A percentile compares a stretch with the other conserved stretches of the same genome.
Conservation (phyloP, 2,329 filamentous ascomycete genomes). For the Chaetomiaceae sp. region DNA sequence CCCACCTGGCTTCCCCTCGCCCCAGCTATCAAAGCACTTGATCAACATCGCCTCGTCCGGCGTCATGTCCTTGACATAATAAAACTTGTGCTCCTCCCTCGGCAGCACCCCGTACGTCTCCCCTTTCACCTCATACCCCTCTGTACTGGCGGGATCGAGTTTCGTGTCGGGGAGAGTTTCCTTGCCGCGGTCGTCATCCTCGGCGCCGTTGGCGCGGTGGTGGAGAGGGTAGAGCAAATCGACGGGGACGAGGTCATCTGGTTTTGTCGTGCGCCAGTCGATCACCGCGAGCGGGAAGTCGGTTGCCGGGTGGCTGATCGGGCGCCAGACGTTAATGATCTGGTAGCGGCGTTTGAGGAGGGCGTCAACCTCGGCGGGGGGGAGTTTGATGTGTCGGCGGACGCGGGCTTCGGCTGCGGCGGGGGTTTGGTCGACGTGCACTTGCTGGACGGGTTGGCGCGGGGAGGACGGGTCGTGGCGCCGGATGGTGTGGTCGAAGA, state of each 20-base stretch:
- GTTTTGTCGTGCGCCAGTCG: constrained; percentile 57
- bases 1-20: constrained; percentile 33
- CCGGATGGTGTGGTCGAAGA: constrained; percentile 71
- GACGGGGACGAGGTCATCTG: constrained; percentile 55
- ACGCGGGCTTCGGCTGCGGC: constrained; percentile 58
- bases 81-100: constrained; percentile 56
- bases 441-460: constrained; percentile 62
- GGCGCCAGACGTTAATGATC: constrained; percentile 69
- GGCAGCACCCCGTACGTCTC: constrained; percentile 59
- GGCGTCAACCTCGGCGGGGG: constrained; percentile 49
- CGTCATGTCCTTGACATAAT: constrained; percentile 65
- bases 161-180: constrained; percentile 50
- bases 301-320: constrained; percentile 56
- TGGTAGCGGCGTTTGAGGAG: constrained; percentile 57
- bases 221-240: constrained; percentile 58
- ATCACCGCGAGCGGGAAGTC: constrained; percentile 63
- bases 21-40: constrained; percentile 52
- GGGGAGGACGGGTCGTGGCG: constrained; percentile 49
- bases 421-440: constrained; percentile 70
- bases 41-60: constrained; percentile 45
- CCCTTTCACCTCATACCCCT: constrained; percentile 57
- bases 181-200: constrained; percentile 56
- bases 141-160: constrained; percentile 43
- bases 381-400: constrained; percentile 50
- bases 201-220: constrained; percentile 34